phyloP scores from a whole-genome alignment of 805 yeast genomes.

The Ogataea philodendri region DNA sequence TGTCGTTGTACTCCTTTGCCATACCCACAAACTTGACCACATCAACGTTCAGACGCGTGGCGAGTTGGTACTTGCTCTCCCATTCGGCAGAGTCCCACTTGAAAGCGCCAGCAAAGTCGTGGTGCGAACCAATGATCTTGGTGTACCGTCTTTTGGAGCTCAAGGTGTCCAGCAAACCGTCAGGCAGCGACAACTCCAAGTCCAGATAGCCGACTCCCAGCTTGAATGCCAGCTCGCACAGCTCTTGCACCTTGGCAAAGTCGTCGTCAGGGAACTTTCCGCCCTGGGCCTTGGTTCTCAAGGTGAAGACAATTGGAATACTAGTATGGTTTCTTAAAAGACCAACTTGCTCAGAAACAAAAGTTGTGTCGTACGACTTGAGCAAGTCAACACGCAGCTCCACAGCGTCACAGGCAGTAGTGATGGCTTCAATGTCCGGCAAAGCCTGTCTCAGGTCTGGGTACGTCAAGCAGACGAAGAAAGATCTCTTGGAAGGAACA shows the following conservation, averaged over 20 bases:
- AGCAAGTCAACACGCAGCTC: conserved; percentile 80
- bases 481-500: conserved; percentile 52
- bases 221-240: conserved; percentile 63
- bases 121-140: conserved; percentile 78
- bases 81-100: conserved; percentile 72
- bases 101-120: conserved; percentile 62
- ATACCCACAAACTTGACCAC: conserved; percentile 80
- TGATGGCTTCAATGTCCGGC: conserved; percentile 48
- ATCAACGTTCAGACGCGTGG: conserved; percentile 63
- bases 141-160: conserved; percentile 57
- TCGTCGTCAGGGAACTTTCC: conserved; percentile 72
- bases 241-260: conserved; percentile 42
- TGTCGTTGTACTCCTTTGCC: conserved; percentile 65
- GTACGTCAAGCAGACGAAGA: conserved; percentile 70
- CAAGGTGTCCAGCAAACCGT: conserved; percentile 49
- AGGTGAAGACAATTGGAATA: conserved; percentile 78
- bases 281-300: conserved; percentile 78
- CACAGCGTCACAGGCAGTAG: conserved; percentile 75
- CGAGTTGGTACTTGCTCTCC: conserved; percentile 70
- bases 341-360: conserved; percentile 73
- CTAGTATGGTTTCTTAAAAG: conserved; percentile 58
- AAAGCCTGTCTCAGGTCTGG: conserved; percentile 51
- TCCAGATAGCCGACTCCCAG: conserved; percentile 81
- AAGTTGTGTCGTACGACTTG: conserved; percentile 45
- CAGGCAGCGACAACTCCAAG: conserved; percentile 70